A percentile compares a stretch with the other conserved stretches of the same genome.
These are phyloP conservation scores for Boletus fagicola DNA, from an alignment of 768 basidiomycete genomes.

Conservation along the genomic window DNA sequence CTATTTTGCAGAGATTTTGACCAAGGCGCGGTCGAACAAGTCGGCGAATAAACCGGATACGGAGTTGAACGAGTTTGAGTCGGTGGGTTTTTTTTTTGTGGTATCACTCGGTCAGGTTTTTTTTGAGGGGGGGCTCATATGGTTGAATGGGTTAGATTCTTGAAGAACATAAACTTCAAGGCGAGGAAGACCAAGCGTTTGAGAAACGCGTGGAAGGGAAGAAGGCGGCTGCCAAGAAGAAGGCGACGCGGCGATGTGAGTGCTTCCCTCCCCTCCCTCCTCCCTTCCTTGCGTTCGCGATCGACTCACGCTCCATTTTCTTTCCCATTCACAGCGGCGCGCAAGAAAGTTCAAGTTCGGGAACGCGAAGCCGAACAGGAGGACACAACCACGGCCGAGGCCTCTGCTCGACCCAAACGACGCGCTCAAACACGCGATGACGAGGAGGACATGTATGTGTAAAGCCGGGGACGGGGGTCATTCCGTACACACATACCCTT, in stretches of 20 bases:
- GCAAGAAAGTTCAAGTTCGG: conserved; percentile 28
- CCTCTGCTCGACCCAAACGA: conserved; percentile 8
- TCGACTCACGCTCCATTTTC: background rate
- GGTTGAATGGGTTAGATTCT: conserved; percentile 56
- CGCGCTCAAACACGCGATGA: conserved; percentile 7
- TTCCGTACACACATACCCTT: background rate
- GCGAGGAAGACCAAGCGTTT: conserved; percentile 87
- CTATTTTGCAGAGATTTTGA: conserved; percentile 86
- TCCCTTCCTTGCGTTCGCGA: background rate
- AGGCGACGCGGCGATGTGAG: conserved; percentile 54
- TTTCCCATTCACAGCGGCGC: conserved; percentile 23
- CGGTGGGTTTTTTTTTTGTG: conserved; percentile 41
- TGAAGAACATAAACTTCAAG: conserved; percentile 77
- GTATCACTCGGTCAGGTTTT: background rate
- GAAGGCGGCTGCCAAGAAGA: conserved; percentile 75
- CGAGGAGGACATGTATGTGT: conserved; percentile 30
- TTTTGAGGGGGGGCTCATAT: too few relatives aligned
- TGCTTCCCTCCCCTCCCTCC: background rate
- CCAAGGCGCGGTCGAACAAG: conserved; percentile 89
- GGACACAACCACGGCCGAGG: background rate
- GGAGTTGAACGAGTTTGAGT: conserved; percentile 93
- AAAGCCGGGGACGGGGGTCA: background rate
- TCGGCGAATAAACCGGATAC: conserved; percentile 89
- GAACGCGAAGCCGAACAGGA: conserved; percentile 21
- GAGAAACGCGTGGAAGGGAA: conserved; percentile 84